These are phyloP conservation scores for Bombardia bombarda DNA, from an alignment of 495 filamentous ascomycete genomes.

Conservation along the genomic window DNA sequence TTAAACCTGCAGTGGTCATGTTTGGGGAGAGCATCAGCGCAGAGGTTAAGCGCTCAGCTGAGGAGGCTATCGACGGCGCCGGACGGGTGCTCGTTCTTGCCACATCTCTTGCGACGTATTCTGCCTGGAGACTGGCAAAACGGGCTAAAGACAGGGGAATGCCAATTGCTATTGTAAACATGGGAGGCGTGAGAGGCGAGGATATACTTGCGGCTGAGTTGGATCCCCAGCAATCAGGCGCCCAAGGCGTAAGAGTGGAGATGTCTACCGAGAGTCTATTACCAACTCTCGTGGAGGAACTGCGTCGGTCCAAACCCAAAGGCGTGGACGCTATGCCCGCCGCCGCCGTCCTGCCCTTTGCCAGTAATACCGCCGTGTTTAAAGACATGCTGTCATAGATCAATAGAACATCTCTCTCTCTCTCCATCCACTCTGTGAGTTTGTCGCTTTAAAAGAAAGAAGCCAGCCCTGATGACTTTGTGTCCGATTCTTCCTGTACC, in stretches of 20 bases:
- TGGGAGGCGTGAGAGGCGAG: slow-evolving; percentile 78
- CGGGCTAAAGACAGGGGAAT: slow-evolving; percentile 71
- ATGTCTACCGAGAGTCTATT: slow-evolving; percentile 47
- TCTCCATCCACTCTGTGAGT: background rate
- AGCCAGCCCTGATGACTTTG: slow-evolving; percentile 20
- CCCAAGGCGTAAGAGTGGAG: slow-evolving; percentile 42
- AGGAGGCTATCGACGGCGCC: slow-evolving; percentile 69
- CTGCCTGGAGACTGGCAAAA: slow-evolving; percentile 84
- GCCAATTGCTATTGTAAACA: slow-evolving; percentile 77
- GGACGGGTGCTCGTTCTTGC: slow-evolving; percentile 71
- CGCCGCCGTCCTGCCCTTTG: background rate
- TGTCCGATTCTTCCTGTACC: slow-evolving; percentile 3
- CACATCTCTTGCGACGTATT: slow-evolving; percentile 88
- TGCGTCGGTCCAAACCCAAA: slow-evolving; percentile 11
- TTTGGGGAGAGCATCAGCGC: slow-evolving; percentile 81
- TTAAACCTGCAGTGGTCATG: slow-evolving; percentile 92
- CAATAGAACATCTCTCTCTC: slow-evolving; percentile 2
- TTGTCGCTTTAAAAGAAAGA: slow-evolving; percentile 26
- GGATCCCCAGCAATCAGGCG: slow-evolving; percentile 37
- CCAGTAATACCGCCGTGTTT: slow-evolving; percentile 23
- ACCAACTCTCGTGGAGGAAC: slow-evolving; percentile 41
- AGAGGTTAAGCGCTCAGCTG: slow-evolving; percentile 64
- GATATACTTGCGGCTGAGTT: slow-evolving; percentile 54
- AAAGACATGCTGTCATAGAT: slow-evolving; percentile 45
- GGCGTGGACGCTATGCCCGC: background rate